phyloP scores from a whole-genome alignment of 2,329 filamentous ascomycete species.

The Stylonectria norvegica region DNA sequence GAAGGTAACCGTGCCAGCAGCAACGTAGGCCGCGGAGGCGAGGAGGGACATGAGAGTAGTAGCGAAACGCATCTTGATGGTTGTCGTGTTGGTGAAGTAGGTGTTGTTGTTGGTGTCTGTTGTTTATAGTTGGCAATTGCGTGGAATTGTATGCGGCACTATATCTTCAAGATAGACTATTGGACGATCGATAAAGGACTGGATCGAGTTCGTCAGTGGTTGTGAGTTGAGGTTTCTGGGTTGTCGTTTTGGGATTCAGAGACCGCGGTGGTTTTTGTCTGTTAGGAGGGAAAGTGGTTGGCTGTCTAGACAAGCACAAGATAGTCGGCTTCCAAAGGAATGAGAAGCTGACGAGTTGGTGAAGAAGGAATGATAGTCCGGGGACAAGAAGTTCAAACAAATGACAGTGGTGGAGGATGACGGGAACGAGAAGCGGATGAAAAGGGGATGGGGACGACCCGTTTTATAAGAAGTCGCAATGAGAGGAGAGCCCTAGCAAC shows the following conservation, averaged over 20 bases:
- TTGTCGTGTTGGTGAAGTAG: slow-evolving; percentile 11
- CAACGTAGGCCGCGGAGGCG: slow-evolving; percentile 41
- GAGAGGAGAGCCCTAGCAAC: too few species aligned
- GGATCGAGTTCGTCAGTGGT: slow-evolving; percentile 14
- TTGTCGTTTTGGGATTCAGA: slow-evolving; percentile 18
- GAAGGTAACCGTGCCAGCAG: slow-evolving; percentile 54
- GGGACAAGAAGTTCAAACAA: slow-evolving; percentile 26
- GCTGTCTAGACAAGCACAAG: neutral
- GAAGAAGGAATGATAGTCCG: slow-evolving; percentile 29
- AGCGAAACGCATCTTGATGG: slow-evolving; percentile 53
- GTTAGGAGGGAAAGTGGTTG: slow-evolving; percentile 21
- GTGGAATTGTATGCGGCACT: slow-evolving; percentile 8
- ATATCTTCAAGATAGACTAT: slow-evolving; percentile 29
- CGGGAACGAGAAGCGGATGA: slow-evolving; percentile 11
- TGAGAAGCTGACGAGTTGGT: slow-evolving; percentile 27
- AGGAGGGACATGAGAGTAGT: slow-evolving; percentile 42
- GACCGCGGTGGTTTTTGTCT: slow-evolving; percentile 23
- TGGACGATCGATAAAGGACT: slow-evolving; percentile 24
- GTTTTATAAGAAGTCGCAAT: slow-evolving; percentile 28
- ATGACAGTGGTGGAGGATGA: slow-evolving; percentile 21
- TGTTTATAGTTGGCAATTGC: slow-evolving; percentile 8
- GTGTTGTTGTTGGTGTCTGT: slow-evolving; percentile 9
- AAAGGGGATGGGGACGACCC: slow-evolving; percentile 20
- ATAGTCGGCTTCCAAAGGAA: slow-evolving; percentile 30
- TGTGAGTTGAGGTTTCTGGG: slow-evolving; percentile 12